Conservation (phyloP, 768 basidiomycete genomes). For the Trichaptum fuscoviolaceum region DNA sequence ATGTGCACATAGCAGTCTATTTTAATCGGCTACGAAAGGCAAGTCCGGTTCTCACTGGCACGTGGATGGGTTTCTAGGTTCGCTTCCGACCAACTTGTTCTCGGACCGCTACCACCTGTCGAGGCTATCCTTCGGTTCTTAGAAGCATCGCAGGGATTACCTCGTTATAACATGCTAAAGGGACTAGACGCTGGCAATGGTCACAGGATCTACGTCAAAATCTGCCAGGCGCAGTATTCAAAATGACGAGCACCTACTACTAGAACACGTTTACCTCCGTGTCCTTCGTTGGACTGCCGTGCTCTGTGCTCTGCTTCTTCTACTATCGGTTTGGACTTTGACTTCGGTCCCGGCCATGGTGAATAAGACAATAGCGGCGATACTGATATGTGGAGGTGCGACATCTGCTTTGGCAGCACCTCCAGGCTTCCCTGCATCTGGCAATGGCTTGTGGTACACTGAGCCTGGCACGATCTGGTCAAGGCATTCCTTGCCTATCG, state of each 20-base stretch:
- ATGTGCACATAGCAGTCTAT: neutral
- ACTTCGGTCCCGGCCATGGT: neutral
- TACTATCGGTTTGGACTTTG: neutral
- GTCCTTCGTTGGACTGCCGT: neutral
- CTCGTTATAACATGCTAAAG: neutral
- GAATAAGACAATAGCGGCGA: neutral
- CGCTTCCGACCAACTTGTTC: neutral
- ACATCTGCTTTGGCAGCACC: conserved; percentile 21
- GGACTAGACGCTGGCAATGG: neutral
- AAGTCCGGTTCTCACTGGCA: neutral
- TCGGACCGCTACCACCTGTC: neutral
- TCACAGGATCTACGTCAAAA: neutral
- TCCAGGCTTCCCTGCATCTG: conserved; percentile 56
- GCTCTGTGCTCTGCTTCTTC: neutral
- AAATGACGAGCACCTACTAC: neutral
- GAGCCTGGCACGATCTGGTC: conserved; percentile 50
- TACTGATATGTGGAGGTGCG: neutral
- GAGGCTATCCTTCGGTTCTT: neutral
- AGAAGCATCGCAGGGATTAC: neutral
- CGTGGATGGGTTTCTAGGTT: neutral
- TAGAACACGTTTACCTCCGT: neutral
- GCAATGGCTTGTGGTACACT: conserved; percentile 74
- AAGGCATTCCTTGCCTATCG: conserved; percentile 59
- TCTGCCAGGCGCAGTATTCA: neutral
- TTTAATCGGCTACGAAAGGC: neutral